phyloP scores from a whole-genome alignment of 768 basidiomycete genomes.

The Boletus rufocinnamomeus region DNA sequence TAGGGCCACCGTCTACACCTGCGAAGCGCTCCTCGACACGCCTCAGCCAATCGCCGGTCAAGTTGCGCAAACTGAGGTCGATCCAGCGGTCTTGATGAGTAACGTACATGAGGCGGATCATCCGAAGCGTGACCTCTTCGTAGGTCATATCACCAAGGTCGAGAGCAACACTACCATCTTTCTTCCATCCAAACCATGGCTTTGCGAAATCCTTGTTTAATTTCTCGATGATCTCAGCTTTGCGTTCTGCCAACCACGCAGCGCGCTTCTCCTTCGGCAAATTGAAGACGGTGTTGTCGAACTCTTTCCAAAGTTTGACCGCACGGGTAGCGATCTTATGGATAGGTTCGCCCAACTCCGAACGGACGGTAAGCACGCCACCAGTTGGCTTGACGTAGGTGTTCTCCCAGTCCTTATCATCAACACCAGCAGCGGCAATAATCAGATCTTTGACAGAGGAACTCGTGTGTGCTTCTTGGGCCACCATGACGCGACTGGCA shows the following conservation, averaged over 20 bases:
- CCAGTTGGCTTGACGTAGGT: conserved; percentile 94
- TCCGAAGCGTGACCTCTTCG: conserved; percentile 89
- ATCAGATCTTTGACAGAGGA: conserved; percentile 96
- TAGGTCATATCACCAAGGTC: conserved; percentile 98
- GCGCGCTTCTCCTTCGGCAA: conserved; percentile 93
- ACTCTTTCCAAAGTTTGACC: conserved; percentile 98
- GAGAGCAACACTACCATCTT: conserved; percentile 78
- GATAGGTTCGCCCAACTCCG: conserved; percentile 97
- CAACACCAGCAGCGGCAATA: conserved; percentile 89
- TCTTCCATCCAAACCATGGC: conserved; percentile 98
- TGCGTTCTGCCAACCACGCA: conserved; percentile 84
- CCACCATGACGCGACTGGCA: conserved; percentile 97
- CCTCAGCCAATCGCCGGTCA: conserved; percentile 95
- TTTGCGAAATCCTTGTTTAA: conserved; percentile 96
- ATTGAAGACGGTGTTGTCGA: conserved; percentile 95
- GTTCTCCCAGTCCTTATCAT: conserved; percentile 89
- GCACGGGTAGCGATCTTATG: conserved; percentile 98
- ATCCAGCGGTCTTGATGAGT: conserved; percentile 91
- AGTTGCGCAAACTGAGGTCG: conserved; percentile 86
- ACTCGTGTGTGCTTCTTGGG: conserved; percentile 96
- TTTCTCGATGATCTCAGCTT: conserved; percentile 86
- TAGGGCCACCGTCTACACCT: conserved; percentile 78
- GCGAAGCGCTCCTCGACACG: conserved; percentile 95
- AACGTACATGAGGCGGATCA: conserved; percentile 95
- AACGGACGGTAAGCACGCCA: conserved; percentile 94